A percentile compares a stretch with the other conserved stretches of the same genome.
Evolutionary conservation across 148 eudicot genomes (phyloP).

Genomic region (Nyssa sinensis): DNA sequence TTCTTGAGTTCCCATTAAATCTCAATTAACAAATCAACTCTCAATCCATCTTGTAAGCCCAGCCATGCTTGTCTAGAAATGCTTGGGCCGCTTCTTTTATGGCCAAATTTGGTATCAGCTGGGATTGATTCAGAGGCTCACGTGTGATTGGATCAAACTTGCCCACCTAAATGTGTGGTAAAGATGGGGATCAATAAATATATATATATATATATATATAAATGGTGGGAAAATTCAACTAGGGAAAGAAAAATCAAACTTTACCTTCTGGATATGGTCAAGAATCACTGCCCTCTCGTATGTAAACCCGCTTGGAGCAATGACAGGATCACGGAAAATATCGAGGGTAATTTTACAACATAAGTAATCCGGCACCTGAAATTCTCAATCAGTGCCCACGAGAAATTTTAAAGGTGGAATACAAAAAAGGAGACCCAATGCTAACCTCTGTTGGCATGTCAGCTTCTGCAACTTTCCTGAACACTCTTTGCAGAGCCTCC

Average conservation of each 20-base stretch:
- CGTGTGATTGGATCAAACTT: slow-evolving; percentile 81
- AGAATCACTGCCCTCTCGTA: slow-evolving; percentile 87
- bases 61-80: slow-evolving; percentile 67
- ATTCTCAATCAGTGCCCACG: slow-evolving; percentile 5
- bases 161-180: slow-evolving; percentile 52
- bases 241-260: neutral
- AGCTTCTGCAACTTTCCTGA: slow-evolving; percentile 68
- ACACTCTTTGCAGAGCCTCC: slow-evolving; percentile 54
- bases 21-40: neutral
- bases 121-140: slow-evolving; percentile 46
- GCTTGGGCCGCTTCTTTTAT: slow-evolving; percentile 79
- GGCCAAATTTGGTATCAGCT: slow-evolving; percentile 77
- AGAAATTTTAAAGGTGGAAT: neutral
- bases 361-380: slow-evolving; percentile 85
- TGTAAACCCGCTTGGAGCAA: slow-evolving; percentile 84
- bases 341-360: slow-evolving; percentile 88
- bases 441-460: slow-evolving; percentile 77
- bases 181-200: neutral
- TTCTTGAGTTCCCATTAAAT: too few relatives aligned
- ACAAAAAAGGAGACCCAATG: neutral
- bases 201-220: neutral
- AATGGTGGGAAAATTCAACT: neutral
- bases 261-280: slow-evolving; percentile 75
- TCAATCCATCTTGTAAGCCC: slow-evolving; percentile 69
- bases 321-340: slow-evolving; percentile 90